Evolutionary conservation across 257 asterid species (phyloP), one percentile per base, ranked within the genome.

Genomic region (Anisodus acutangulus): DNA sequence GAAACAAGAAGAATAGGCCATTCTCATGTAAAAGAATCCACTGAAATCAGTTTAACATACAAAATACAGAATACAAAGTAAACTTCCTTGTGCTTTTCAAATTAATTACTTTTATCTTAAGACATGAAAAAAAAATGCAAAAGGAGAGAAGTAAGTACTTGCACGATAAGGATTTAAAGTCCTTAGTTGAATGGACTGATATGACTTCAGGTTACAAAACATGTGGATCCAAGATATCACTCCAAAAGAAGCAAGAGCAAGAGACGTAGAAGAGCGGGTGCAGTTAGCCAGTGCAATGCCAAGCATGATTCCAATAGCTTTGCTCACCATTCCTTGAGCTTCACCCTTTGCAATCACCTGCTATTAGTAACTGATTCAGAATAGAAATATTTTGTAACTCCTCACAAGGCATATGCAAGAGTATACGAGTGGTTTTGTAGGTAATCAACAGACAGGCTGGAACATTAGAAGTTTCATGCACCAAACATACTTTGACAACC

Each of bases 271-370:
- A 91, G 98, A 92, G 82, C 92, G 97, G 78, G 91, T 90, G 81
- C 86, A 89, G 85, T 89, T 94, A 78, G 98, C 98, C 83, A 96
- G 62, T 49, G 91, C 97, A 89, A 96, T 96, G 90, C 98, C 99
- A 81, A 94, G 94, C 94, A 88, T 87, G 74, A 96, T 96, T 84
- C 99, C 99, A 41, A 94, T 66, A 84, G 94, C 93, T 90, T 96
- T 96, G 98, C 98, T 96, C 93, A 96, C 97, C 99, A 96, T 96
- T 87, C 99, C 99, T 88, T 94, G 99, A 87, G 98, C 98, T 91
- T 96, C 99, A 87, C 99, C 98, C 89, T 96, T 94, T 15, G 99
- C 99, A 90, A 96, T 96, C 83, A 96, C 98, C 98, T 96, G 94
- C 70, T 84, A 88, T 41, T 66, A 80, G 49, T 69, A 54, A 86